Evolutionary conservation across 2,329 filamentous ascomycete species (phyloP).

Genomic region (Talaromyces marneffei): DNA sequence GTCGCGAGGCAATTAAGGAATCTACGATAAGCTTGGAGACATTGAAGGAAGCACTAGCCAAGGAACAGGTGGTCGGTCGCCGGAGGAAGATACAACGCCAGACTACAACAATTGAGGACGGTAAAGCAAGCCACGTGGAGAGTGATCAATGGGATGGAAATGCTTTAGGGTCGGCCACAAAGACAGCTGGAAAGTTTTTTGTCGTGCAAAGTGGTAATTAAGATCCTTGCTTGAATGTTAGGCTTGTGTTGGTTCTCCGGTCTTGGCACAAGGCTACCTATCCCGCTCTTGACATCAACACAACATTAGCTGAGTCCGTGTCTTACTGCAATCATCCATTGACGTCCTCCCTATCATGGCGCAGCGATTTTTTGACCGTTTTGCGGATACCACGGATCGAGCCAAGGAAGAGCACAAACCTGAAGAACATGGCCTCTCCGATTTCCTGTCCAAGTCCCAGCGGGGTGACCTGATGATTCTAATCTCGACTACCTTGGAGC

Average conservation of each 20-base stretch:
- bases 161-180: constrained; percentile 59
- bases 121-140: constrained; percentile 32
- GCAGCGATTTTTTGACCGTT: neutral
- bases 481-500: constrained; percentile 34
- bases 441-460: constrained; percentile 37
- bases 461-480: constrained; percentile 40
- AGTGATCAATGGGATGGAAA: constrained; percentile 61
- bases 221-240: neutral
- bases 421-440: constrained; percentile 36
- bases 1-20: constrained; percentile 33
- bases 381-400: constrained; percentile 14
- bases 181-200: constrained; percentile 67
- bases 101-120: constrained; percentile 13
- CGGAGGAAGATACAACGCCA: constrained; percentile 45
- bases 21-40: constrained; percentile 34
- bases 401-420: constrained; percentile 12
- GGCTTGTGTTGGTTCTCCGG: neutral
- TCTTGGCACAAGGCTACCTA: neutral
- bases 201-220: constrained; percentile 55
- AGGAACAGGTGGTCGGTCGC: constrained; percentile 38
- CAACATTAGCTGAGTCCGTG: neutral
- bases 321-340: neutral
- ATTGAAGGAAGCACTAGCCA: constrained; percentile 33
- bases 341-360: constrained; percentile 19
- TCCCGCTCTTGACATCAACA: neutral